Percentiles rank a stretch among this genome's conserved stretches.
Conservation (phyloP, 1,284 basidiomycete genomes). For the Kalmanozyma brasiliensis region DNA sequence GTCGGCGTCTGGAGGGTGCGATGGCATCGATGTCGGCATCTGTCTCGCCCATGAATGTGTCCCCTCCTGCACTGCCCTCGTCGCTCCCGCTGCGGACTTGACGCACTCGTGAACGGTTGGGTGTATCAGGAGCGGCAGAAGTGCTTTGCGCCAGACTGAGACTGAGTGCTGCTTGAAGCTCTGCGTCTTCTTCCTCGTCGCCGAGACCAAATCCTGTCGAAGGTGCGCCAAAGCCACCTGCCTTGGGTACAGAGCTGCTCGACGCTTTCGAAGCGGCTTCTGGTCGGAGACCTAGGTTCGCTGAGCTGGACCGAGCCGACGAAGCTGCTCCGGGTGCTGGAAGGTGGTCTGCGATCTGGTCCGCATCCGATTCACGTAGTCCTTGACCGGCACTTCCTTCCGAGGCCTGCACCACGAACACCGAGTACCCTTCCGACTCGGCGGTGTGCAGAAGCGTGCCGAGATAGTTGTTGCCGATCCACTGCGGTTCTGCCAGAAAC, state of each 20-base stretch:
- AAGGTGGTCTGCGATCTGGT: slow-evolving; percentile 54
- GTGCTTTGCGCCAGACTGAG: slow-evolving; percentile 47
- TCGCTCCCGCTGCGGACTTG: slow-evolving; percentile 25
- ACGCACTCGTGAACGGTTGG: slow-evolving; percentile 39
- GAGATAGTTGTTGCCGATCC: slow-evolving; percentile 62
- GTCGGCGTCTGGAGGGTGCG: slow-evolving; percentile 47
- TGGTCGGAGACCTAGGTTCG: slow-evolving; percentile 31
- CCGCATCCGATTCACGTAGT: slow-evolving; percentile 46
- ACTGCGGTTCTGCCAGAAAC: slow-evolving; percentile 54
- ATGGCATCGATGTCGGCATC: slow-evolving; percentile 62
- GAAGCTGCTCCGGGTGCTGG: slow-evolving; percentile 37
- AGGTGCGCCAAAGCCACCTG: background rate
- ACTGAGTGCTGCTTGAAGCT: slow-evolving; percentile 59
- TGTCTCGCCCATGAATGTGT: slow-evolving; percentile 38
- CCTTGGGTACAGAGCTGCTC: slow-evolving; percentile 2
- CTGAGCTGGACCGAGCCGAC: background rate
- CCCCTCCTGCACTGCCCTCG: slow-evolving; percentile 9
- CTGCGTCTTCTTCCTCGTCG: slow-evolving; percentile 40
- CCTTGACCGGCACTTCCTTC: slow-evolving; percentile 31
- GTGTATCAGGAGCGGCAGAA: slow-evolving; percentile 13
- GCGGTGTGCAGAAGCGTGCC: slow-evolving; percentile 60
- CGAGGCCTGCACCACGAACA: slow-evolving; percentile 57
- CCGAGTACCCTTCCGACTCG: slow-evolving; percentile 61
- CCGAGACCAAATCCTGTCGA: slow-evolving; percentile 13
- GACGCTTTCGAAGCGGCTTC: slow-evolving; percentile 3